Evolutionary conservation across 176 grass and related monocot species (phyloP), one percentile per base, ranked within the genome.

Genomic region (Raddia guianensis): DNA sequence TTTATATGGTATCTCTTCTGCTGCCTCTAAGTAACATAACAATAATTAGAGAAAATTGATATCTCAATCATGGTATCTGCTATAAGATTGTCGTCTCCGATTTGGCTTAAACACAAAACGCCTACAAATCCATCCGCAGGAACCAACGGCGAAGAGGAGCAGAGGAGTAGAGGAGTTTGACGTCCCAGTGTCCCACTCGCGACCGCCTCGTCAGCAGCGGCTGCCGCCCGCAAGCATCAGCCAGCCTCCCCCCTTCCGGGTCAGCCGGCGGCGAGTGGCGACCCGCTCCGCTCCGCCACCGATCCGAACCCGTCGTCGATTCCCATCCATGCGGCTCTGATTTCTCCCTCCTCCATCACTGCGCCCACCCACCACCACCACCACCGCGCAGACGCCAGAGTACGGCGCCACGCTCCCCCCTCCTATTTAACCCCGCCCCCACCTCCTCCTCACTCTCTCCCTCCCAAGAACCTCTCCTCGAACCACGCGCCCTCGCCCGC

Each of bases 351-450:
- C 10, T 33, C 16, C 74, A 63, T 83, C 67, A 72, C 66, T 78
- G 52, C 19, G 55, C 46, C 18, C 73, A 80, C 81, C 61, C 63
- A 84, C 68, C 75, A 40, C 37, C 37, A 40, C 12, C 47, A 8
- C 58, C 27, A 27, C 27, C 27, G 27, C 27, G 27, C 27, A 27
- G 27, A 27, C 27, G 27, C 9, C 49, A 40, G 9, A 15, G 44
- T 47, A 33, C 8, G 12, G n/a, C 40, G 6, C 3, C 16, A 32
- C 44, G 0, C 6, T 2, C 50, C 35, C 16, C 74, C 14, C 21
- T 43, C 21, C 87, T 89, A 89, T 89, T 85, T 89, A 89, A 80
- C 48, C 16, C 77, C 70, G 52, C 63, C 70, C 62, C 77, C 35
- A 14, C 52, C 3, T 16, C 52, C 2, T 1, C 64, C 54, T 0